These are phyloP conservation scores for Paxillus rubicundulus DNA, from an alignment of 768 basidiomycete species.

Conservation along the genomic window DNA sequence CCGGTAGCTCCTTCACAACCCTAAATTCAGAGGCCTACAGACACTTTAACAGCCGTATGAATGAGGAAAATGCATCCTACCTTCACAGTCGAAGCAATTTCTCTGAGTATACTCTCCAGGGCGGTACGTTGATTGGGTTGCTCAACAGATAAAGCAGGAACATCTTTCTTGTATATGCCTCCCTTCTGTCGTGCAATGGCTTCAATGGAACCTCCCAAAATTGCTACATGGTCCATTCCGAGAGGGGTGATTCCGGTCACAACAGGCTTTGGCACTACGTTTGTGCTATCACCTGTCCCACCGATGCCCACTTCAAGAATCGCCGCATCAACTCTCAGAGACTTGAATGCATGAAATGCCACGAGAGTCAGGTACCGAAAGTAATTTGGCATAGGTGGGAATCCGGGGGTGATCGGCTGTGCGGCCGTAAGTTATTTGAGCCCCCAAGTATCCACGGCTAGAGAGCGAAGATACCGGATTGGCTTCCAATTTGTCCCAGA, in stretches of 20 bases:
- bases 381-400: conserved; percentile 80
- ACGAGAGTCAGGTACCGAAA: conserved; percentile 92
- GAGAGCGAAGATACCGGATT: conserved; percentile 44
- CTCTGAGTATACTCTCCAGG: conserved; percentile 63
- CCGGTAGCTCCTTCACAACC: conserved; percentile 52
- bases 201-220: conserved; percentile 82
- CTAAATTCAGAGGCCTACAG: conserved; percentile 65
- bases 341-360: conserved; percentile 87
- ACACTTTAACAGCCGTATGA: neutral
- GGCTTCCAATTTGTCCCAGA: conserved; percentile 86
- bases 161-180: conserved; percentile 93
- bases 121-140: conserved; percentile 75
- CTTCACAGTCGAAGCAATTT: conserved; percentile 63
- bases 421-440: conserved; percentile 4
- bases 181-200: conserved; percentile 96
- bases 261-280: conserved; percentile 88
- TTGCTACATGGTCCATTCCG: conserved; percentile 86
- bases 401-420: conserved; percentile 50
- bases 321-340: conserved; percentile 81
- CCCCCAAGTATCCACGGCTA: neutral
- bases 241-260: conserved; percentile 87
- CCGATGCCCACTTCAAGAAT: conserved; percentile 97
- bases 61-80: conserved; percentile 35
- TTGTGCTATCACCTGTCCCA: conserved; percentile 92
- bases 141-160: conserved; percentile 80